Percentiles rank a stretch among this genome's conserved stretches.
Evolutionary conservation across 306 rosid genomes (phyloP).

Genomic region (Mucuna pruriens): DNA sequence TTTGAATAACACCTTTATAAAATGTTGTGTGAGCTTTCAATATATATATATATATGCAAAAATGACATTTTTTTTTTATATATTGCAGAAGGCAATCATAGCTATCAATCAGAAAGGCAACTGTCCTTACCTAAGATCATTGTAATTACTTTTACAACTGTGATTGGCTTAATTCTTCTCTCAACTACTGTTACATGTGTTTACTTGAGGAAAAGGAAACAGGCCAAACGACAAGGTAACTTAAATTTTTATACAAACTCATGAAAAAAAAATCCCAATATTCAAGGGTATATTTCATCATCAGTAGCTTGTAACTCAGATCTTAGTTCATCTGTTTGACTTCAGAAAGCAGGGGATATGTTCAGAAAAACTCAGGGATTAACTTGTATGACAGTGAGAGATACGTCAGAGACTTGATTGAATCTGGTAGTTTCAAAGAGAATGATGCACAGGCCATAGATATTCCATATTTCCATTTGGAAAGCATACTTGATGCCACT

Average conservation of each 20-base stretch:
- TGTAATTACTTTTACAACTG: constrained; percentile 40
- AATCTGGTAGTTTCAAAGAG: constrained; percentile 59
- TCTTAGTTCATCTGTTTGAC: constrained; percentile 41
- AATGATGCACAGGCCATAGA: constrained; percentile 65
- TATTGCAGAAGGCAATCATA: constrained; percentile 45
- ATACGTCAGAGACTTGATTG: constrained; percentile 61
- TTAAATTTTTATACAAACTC: neutral
- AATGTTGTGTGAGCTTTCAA: neutral
- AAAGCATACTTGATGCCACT: constrained; percentile 64
- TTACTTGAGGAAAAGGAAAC: constrained; percentile 53
- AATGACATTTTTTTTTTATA: neutral
- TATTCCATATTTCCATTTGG: constrained; percentile 69
- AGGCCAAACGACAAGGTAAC: constrained; percentile 57
- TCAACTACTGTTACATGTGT: constrained; percentile 53
- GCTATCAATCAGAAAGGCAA: constrained; percentile 35
- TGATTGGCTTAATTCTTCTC: constrained; percentile 50
- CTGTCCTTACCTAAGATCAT: constrained; percentile 51
- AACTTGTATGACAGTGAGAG: constrained; percentile 54
- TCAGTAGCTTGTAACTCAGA: neutral
- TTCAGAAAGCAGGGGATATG: constrained; percentile 59
- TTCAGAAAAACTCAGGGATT: constrained; percentile 52
- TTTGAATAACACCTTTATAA: neutral
- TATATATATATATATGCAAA: neutral
- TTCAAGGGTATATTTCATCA: constrained; percentile 24
- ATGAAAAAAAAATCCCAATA: neutral